Percentiles rank a stretch among this genome's conserved stretches.
These are phyloP conservation scores for Tetrapisispora fleetii DNA, from an alignment of 805 yeast species.

Conservation along the genomic window DNA sequence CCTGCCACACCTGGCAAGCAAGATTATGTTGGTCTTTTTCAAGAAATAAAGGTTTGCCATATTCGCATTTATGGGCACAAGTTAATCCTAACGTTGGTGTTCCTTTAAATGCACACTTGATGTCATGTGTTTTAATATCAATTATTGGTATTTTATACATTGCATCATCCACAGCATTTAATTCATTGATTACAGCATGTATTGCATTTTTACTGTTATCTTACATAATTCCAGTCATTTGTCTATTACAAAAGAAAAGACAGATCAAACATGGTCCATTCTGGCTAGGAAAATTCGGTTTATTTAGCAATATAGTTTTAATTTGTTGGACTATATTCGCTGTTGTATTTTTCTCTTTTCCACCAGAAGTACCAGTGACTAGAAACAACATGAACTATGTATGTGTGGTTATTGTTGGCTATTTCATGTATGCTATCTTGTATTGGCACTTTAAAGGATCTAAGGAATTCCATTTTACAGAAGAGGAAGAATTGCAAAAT, in stretches of 20 bases:
- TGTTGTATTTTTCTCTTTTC: slow-evolving; percentile 53
- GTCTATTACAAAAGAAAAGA: slow-evolving; percentile 35
- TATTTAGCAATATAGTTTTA: slow-evolving; percentile 40
- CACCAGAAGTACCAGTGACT: slow-evolving; percentile 51
- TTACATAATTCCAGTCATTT: slow-evolving; percentile 47
- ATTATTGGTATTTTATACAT: slow-evolving; percentile 50
- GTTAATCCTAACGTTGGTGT: slow-evolving; percentile 45
- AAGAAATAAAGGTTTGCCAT: slow-evolving; percentile 60
- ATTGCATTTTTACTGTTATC: slow-evolving; percentile 51
- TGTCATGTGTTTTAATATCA: slow-evolving; percentile 45
- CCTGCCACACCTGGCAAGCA: slow-evolving; percentile 65
- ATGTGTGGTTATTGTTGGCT: slow-evolving; percentile 44
- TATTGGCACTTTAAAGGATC: slow-evolving; percentile 44
- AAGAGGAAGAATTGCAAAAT: slow-evolving; percentile 12
- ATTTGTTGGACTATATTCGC: slow-evolving; percentile 51
- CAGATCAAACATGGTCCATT: slow-evolving; percentile 52
- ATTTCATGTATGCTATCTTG: slow-evolving; percentile 33
- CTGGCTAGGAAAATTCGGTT: slow-evolving; percentile 52
- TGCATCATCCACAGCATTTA: slow-evolving; percentile 60
- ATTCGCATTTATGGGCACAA: slow-evolving; percentile 42
- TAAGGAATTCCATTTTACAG: slow-evolving; percentile 26
- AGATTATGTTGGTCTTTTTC: slow-evolving; percentile 65
- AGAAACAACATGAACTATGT: slow-evolving; percentile 61
- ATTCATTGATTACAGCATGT: slow-evolving; percentile 55
- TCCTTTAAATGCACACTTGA: slow-evolving; percentile 53